Conservation (phyloP, 139 green algal species). For the Edaphochlamys debaryana region DNA sequence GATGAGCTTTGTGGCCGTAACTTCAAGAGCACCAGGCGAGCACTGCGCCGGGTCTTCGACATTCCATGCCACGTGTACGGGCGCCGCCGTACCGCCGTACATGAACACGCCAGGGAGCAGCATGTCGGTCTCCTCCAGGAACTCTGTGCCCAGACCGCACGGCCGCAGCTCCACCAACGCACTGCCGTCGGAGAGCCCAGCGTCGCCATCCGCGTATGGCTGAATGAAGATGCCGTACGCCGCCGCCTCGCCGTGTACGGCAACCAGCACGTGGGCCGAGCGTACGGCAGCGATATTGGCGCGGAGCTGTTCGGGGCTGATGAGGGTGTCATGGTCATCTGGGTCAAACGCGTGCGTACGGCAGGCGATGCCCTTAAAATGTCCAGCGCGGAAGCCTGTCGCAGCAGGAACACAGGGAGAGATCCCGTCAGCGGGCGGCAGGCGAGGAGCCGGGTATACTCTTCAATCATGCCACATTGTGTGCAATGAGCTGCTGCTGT, state of each 20-base stretch:
- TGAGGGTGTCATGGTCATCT: background rate
- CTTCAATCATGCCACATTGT: too few species aligned
- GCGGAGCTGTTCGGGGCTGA: background rate
- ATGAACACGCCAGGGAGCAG: background rate
- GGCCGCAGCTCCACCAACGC: background rate
- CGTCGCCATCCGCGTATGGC: background rate
- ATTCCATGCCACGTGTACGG: background rate
- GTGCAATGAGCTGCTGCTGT: too few species aligned
- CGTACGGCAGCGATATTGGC: slow-evolving; percentile 1
- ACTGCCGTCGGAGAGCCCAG: too few species aligned
- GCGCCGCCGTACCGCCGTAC: background rate
- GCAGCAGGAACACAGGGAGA: too few species aligned
- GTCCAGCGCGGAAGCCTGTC: background rate
- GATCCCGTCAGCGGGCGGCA: too few species aligned
- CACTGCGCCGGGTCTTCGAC: background rate
- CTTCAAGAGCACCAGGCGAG: background rate
- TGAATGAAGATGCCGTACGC: background rate
- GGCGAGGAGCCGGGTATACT: too few species aligned
- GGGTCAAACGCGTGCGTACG: background rate
- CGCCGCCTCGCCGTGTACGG: background rate
- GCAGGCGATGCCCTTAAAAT: background rate
- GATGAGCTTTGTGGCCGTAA: too few species aligned
- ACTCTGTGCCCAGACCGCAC: background rate
- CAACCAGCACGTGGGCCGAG: background rate
- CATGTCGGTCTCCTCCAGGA: background rate